A percentile compares a stretch with the other conserved stretches of the same genome.
Conservation (phyloP, 768 basidiomycete species). For the Boletus rubescentipes region DNA sequence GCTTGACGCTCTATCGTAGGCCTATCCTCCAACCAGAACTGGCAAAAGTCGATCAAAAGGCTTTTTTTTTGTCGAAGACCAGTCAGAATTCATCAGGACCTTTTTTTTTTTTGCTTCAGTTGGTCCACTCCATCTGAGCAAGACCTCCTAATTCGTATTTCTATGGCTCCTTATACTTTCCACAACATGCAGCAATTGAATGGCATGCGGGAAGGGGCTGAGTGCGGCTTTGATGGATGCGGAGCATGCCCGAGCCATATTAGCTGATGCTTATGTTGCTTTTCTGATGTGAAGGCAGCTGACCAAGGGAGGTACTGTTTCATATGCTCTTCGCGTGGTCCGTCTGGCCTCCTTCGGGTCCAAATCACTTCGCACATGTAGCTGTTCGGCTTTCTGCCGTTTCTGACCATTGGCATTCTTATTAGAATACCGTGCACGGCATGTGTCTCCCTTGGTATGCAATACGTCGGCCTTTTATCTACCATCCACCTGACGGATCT, state of each 20-base stretch:
- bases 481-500: neutral
- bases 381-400: neutral
- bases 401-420: neutral
- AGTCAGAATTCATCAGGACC: too few species aligned
- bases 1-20: too few species aligned
- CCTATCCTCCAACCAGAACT: too few species aligned
- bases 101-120: too few species aligned
- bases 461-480: neutral
- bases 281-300: neutral
- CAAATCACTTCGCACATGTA: neutral
- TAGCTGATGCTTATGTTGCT: too few species aligned
- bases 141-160: neutral
- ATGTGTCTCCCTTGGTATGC: neutral
- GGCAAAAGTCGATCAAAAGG: too few species aligned
- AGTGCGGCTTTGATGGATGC: too few species aligned
- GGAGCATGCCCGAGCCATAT: too few species aligned
- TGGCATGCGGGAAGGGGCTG: too few species aligned
- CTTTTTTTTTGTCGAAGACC: too few species aligned
- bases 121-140: neutral
- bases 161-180: neutral
- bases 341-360: neutral
- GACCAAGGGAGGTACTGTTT: neutral
- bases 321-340: neutral
- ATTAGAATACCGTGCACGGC: neutral
- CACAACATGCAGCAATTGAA: neutral